Percentiles rank a stretch among this genome's conserved stretches.
These are phyloP conservation scores for Solanum bulbocastanum DNA, from an alignment of 257 asterid species.

Conservation along the genomic window DNA sequence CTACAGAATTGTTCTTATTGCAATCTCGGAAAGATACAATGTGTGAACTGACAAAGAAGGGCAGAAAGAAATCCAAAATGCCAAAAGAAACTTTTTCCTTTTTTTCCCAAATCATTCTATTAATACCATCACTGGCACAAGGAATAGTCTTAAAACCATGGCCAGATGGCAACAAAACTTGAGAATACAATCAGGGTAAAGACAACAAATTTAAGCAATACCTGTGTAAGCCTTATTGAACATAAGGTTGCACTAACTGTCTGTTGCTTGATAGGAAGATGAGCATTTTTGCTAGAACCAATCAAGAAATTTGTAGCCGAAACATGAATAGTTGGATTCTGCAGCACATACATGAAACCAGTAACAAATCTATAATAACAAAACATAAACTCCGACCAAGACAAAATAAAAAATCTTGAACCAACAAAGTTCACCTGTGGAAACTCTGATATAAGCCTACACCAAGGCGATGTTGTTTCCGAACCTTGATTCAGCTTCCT, in stretches of 20 bases:
- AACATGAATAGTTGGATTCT: constrained; percentile 55
- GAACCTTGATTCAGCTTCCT: constrained; percentile 46
- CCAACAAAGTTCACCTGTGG: constrained; percentile 37
- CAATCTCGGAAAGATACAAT: neutral
- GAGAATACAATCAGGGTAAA: neutral
- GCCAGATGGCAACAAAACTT: neutral
- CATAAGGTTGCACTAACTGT: constrained; percentile 39
- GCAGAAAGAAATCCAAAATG: neutral
- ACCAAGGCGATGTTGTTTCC: constrained; percentile 60
- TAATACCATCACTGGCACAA: neutral
- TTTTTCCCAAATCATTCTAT: neutral
- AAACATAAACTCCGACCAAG: neutral
- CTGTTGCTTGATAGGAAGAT: constrained; percentile 56
- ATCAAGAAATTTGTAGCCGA: constrained; percentile 44
- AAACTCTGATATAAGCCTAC: constrained; percentile 57
- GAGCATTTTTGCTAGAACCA: constrained; percentile 59
- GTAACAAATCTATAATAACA: neutral
- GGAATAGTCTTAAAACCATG: neutral
- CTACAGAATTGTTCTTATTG: neutral
- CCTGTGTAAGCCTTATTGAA: constrained; percentile 53
- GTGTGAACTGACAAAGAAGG: neutral
- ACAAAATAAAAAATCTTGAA: neutral
- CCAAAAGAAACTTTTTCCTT: neutral
- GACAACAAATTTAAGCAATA: constrained; percentile 7
- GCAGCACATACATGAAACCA: constrained; percentile 16